Evolutionary conservation across 2,329 filamentous ascomycete species (phyloP).

Genomic region (Fusarium torreyae): DNA sequence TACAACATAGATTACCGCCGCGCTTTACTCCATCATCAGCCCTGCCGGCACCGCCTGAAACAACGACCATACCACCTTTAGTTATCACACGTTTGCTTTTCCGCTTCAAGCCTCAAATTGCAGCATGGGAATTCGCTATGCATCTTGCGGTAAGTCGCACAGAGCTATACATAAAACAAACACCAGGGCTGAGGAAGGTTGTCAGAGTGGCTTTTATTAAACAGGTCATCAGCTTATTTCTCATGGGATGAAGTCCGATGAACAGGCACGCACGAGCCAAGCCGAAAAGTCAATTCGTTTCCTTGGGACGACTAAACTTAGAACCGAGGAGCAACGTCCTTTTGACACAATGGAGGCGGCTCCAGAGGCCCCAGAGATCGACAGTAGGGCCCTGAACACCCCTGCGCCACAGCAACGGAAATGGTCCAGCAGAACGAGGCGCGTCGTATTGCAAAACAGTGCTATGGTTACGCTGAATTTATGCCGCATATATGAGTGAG

Average conservation of each 20-base stretch:
- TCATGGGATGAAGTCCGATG: not conserved
- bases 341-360: constrained; percentile 18
- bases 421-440: constrained; percentile 18
- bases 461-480: not conserved
- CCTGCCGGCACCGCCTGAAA: constrained; percentile 41
- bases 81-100: constrained; percentile 17
- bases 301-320: constrained; percentile 36
- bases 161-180: not conserved
- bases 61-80: constrained; percentile 18
- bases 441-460: constrained; percentile 9
- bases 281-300: constrained; percentile 29
- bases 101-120: constrained; percentile 11
- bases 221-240: not conserved
- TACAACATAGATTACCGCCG: constrained; percentile 34
- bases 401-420: constrained; percentile 26
- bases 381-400: constrained; percentile 27
- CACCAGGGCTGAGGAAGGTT: not conserved
- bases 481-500: constrained; percentile 2
- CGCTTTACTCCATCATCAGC: constrained; percentile 23
- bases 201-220: constrained; percentile 7
- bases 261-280: constrained; percentile 41
- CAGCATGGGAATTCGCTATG: not conserved
- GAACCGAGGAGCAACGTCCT: constrained; percentile 28
- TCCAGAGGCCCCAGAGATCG: constrained; percentile 25
- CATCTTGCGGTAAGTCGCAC: not conserved